Conservation (phyloP, 768 basidiomycete species). For the Phlegmacium glaucopus region DNA sequence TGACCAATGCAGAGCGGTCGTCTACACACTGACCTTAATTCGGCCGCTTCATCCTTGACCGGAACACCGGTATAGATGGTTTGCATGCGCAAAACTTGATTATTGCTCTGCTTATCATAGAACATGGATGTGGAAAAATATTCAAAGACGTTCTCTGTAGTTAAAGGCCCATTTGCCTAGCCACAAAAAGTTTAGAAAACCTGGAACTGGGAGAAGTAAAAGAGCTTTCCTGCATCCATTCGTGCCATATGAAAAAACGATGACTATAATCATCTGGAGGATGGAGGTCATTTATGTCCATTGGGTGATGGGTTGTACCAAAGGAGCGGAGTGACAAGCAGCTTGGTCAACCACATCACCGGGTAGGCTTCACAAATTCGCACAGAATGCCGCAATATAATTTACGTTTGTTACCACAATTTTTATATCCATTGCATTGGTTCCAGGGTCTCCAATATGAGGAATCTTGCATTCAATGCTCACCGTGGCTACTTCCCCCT, state of each 20-base stretch:
- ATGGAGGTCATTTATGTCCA: slow-evolving; percentile 63
- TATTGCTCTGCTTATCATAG: slow-evolving; percentile 93
- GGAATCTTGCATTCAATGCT: slow-evolving; percentile 10
- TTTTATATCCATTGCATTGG: slow-evolving; percentile 27
- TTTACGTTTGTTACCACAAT: too few species aligned
- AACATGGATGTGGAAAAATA: slow-evolving; percentile 92
- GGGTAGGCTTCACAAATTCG: slow-evolving; percentile 2
- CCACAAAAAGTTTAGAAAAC: slow-evolving; percentile 2
- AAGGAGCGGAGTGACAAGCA: slow-evolving; percentile 16
- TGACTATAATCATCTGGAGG: slow-evolving; percentile 80
- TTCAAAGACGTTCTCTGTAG: slow-evolving; percentile 77
- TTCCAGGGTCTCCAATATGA: slow-evolving; percentile 30
- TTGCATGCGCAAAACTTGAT: slow-evolving; percentile 91
- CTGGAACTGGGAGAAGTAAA: too few species aligned
- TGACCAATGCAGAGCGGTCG: slow-evolving; percentile 6
- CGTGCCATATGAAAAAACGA: slow-evolving; percentile 87
- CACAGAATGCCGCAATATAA: too few species aligned
- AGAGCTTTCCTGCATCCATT: slow-evolving; percentile 69
- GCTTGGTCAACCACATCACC: slow-evolving; percentile 15
- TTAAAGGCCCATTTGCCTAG: slow-evolving; percentile 76
- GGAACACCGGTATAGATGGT: slow-evolving; percentile 82
- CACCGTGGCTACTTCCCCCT: slow-evolving; percentile 11
- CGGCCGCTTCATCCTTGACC: slow-evolving; percentile 76
- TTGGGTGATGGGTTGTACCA: slow-evolving; percentile 18
- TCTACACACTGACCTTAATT: slow-evolving; percentile 64